A percentile compares a stretch with the other conserved stretches of the same genome.
phyloP scores from a whole-genome alignment of 129 eudicot genomes.

The Arctium minus region DNA sequence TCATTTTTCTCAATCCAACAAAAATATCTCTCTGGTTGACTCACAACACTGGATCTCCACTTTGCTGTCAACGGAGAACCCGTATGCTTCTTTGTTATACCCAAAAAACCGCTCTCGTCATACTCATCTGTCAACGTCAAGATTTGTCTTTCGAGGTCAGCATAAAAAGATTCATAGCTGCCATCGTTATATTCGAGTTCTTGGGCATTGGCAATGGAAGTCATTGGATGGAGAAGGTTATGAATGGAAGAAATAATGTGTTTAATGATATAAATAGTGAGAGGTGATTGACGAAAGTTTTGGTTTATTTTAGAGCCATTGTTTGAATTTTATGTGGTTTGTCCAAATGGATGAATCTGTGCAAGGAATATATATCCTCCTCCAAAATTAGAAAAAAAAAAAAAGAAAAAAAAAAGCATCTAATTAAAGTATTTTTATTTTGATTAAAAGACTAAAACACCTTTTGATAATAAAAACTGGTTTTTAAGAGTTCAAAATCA shows the following conservation, averaged over 20 bases:
- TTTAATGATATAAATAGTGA: neutral
- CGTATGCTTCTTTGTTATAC: neutral
- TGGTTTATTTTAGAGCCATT: neutral
- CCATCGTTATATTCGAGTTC: neutral
- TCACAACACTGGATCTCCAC: neutral
- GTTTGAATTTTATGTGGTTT: neutral
- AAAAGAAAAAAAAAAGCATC: too few species aligned
- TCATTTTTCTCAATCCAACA: neutral
- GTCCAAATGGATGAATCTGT: neutral
- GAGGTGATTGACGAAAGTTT: neutral
- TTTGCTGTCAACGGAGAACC: neutral
- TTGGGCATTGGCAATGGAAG: neutral
- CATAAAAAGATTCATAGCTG: neutral
- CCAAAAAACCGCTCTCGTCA: neutral
- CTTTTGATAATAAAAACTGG: too few species aligned
- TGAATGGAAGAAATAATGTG: neutral
- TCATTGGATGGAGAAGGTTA: neutral
- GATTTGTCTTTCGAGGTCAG: neutral
- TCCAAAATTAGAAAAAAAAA: neutral
- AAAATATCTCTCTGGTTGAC: neutral
- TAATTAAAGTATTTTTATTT: neutral
- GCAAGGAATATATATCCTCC: neutral
- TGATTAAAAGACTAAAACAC: neutral
- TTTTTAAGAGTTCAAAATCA: too few species aligned
- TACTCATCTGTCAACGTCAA: neutral